Conservation (phyloP, 345 rosid species). For the Citrus medica region DNA sequence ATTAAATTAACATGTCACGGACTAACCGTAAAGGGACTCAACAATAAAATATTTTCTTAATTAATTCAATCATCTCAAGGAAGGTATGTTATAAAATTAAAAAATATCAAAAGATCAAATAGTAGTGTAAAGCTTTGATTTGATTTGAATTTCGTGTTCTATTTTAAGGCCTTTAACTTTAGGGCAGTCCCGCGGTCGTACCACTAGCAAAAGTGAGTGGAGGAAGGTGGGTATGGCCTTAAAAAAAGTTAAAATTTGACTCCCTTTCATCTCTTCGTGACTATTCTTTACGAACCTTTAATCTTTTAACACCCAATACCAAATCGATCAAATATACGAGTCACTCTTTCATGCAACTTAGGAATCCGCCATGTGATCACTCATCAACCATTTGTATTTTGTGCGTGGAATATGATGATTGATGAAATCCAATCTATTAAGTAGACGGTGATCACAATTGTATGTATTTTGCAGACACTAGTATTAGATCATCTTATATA, state of each 20-base stretch:
- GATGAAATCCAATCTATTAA: background rate
- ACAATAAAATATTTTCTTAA: background rate
- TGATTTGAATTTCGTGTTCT: background rate
- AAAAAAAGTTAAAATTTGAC: conserved; percentile 8
- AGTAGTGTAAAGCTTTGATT: background rate
- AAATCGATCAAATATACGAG: background rate
- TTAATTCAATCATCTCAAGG: background rate
- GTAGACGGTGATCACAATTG: background rate
- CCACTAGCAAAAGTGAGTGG: conserved; percentile 4
- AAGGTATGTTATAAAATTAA: background rate
- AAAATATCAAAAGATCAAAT: too few relatives aligned
- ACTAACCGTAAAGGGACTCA: background rate
- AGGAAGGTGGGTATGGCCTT: conserved; percentile 1
- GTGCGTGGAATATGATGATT: background rate
- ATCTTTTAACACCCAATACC: background rate
- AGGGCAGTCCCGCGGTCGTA: background rate
- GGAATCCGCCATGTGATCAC: background rate
- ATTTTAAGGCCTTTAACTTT: background rate
- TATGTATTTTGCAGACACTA: background rate
- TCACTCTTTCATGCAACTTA: background rate
- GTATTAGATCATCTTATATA: background rate
- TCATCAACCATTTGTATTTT: background rate
- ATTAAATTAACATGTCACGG: background rate
- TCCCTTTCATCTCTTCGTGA: background rate
- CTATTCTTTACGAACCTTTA: background rate